phyloP scores from a whole-genome alignment of 768 basidiomycete genomes.

The Strobilomyces echinocephalus region DNA sequence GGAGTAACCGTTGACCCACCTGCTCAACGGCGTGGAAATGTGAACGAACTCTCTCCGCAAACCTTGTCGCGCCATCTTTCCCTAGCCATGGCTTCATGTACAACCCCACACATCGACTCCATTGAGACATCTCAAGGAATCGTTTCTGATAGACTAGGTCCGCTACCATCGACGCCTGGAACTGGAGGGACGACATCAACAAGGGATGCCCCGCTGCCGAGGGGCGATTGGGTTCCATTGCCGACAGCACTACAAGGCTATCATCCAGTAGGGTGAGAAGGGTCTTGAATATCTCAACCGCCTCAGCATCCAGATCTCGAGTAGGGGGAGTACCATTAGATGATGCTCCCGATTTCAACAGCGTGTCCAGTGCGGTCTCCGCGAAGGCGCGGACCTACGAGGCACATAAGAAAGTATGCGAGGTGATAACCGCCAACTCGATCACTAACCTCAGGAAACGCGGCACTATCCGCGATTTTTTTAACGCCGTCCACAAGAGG shows the following conservation, averaged over 20 bases:
- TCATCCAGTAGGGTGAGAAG: conserved; percentile 59
- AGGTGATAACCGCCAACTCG: conserved; percentile 1
- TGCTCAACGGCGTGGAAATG: conserved; percentile 78
- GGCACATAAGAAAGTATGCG: conserved; percentile 10
- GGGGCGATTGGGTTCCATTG: conserved; percentile 46
- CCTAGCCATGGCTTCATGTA: conserved; percentile 74
- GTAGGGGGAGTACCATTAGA: conserved; percentile 62
- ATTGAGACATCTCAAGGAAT: conserved; percentile 49
- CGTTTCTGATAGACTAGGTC: conserved; percentile 66
- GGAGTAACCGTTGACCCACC: conserved; percentile 32
- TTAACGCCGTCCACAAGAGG: conserved; percentile 86
- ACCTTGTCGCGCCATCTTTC: conserved; percentile 41
- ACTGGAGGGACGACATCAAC: conserved; percentile 59
- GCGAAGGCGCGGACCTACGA: conserved; percentile 88
- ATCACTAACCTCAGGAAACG: conserved; percentile 82
- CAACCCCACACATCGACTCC: conserved; percentile 67
- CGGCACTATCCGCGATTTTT: conserved; percentile 83
- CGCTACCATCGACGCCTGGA: conserved; percentile 67
- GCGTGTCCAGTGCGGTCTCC: conserved; percentile 72
- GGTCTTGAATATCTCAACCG: conserved; percentile 47
- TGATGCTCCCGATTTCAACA: conserved; percentile 81
- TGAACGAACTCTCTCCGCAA: conserved; percentile 59
- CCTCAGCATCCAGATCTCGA: conserved; percentile 67
- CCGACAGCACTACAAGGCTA: conserved; percentile 38
- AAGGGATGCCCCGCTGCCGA: conserved; percentile 52